phyloP scores from a whole-genome alignment of 805 yeast genomes.

The Pichia insulana region DNA sequence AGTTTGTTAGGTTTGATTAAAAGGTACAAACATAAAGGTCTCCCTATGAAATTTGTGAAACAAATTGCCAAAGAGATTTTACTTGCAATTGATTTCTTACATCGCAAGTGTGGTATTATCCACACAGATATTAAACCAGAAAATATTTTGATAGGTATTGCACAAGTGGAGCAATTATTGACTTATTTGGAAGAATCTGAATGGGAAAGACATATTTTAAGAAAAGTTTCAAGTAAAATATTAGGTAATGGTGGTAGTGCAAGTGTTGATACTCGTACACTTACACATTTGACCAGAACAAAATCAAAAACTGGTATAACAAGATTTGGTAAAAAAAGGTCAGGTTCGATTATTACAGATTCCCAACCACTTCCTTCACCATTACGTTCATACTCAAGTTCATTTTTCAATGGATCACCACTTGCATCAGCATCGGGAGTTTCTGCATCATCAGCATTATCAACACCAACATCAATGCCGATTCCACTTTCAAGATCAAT shows the following conservation, averaged over 20 bases:
- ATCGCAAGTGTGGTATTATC: constrained; percentile 53
- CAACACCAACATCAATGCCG: constrained; percentile 1
- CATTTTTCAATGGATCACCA: constrained; percentile 22
- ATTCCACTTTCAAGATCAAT: constrained; percentile 4
- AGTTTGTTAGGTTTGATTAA: constrained; percentile 78
- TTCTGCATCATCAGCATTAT: background rate
- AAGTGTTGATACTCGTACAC: constrained; percentile 9
- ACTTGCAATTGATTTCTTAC: constrained; percentile 48
- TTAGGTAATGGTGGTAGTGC: constrained; percentile 13
- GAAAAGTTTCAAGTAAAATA: constrained; percentile 21
- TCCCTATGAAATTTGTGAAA: constrained; percentile 48
- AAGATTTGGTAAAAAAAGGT: constrained; percentile 43
- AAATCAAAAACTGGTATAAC: constrained; percentile 10
- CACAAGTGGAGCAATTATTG: constrained; percentile 45
- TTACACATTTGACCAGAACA: constrained; percentile 10
- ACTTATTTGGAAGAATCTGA: constrained; percentile 33
- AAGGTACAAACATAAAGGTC: constrained; percentile 44
- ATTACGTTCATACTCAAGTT: constrained; percentile 41
- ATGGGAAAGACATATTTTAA: constrained; percentile 27
- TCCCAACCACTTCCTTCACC: constrained; percentile 93
- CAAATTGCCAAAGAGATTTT: constrained; percentile 51
- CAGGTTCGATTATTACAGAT: constrained; percentile 70
- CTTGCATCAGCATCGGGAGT: constrained; percentile 1
- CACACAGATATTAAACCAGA: constrained; percentile 78
- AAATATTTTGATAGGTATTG: constrained; percentile 48